Percentiles rank a stretch among this genome's conserved stretches.
phyloP scores from a whole-genome alignment of 257 asterid genomes.

The Handroanthus guayacan region DNA sequence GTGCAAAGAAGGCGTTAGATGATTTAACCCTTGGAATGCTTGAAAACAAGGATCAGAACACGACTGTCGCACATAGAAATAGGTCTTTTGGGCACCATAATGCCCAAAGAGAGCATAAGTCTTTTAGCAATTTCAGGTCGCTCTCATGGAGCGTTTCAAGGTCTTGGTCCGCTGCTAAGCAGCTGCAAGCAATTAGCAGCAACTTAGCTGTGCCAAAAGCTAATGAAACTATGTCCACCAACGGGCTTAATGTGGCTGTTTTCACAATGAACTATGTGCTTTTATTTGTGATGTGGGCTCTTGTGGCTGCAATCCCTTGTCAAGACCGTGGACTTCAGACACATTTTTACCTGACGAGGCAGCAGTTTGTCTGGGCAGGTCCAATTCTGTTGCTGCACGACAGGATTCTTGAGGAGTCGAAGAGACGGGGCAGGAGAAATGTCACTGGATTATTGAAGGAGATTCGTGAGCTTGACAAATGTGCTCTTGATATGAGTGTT shows the following conservation, averaged over 20 bases:
- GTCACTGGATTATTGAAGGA: conserved; percentile 85
- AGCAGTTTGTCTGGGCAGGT: conserved; percentile 72
- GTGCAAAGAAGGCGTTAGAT: conserved; percentile 76
- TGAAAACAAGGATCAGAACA: conserved; percentile 65
- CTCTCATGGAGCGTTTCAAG: conserved; percentile 96
- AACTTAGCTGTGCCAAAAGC: conserved; percentile 65
- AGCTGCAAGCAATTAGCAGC: conserved; percentile 82
- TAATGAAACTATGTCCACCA: conserved; percentile 65
- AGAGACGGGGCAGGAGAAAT: conserved; percentile 75
- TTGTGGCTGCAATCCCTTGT: conserved; percentile 97
- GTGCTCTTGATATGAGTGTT: conserved; percentile 63
- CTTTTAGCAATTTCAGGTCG: conserved; percentile 72
- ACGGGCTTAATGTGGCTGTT: conserved; percentile 70
- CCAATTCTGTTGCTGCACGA: conserved; percentile 78
- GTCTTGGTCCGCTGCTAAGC: conserved; percentile 93
- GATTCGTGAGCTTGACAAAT: conserved; percentile 77
- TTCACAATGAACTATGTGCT: conserved; percentile 86
- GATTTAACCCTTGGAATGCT: conserved; percentile 88
- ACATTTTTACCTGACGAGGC: conserved; percentile 62
- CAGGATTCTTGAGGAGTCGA: conserved; percentile 80
- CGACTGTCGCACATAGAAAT: conserved; percentile 66
- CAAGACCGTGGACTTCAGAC: conserved; percentile 94
- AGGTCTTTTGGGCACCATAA: conserved; percentile 79
- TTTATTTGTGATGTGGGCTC: conserved; percentile 85
- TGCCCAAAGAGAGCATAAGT: conserved; percentile 47